Evolutionary conservation across 768 basidiomycete genomes (phyloP).

Genomic region (Royoungia palumana): DNA sequence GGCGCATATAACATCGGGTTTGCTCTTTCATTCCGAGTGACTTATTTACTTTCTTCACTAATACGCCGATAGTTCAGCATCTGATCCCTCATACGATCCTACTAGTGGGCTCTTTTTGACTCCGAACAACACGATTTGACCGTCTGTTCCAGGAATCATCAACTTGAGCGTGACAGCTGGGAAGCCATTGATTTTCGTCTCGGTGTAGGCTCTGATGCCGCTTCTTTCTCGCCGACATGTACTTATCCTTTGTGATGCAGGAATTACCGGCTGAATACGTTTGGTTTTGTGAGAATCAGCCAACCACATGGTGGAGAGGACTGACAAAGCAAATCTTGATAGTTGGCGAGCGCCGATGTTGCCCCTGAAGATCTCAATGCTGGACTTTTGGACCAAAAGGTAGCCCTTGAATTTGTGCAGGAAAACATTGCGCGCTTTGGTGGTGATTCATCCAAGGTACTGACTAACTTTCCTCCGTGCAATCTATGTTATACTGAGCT

Average conservation of each 20-base stretch:
- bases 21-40: neutral
- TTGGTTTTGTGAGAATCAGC: conserved; percentile 14
- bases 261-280: conserved; percentile 16
- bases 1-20: conserved; percentile 14
- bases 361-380: conserved; percentile 51
- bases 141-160: conserved; percentile 8
- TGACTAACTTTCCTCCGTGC: neutral
- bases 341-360: conserved; percentile 48
- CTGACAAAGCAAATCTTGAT: conserved; percentile 19
- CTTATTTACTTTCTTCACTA: neutral
- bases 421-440: conserved; percentile 66
- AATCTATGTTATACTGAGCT: neutral
- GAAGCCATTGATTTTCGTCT: conserved; percentile 19
- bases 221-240: neutral
- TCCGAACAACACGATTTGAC: neutral
- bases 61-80: conserved; percentile 11
- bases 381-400: conserved; percentile 58
- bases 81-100: conserved; percentile 15
- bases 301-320: neutral
- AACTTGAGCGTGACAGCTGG: conserved; percentile 1
- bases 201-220: conserved; percentile 4
- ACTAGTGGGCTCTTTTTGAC: conserved; percentile 4
- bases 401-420: conserved; percentile 57
- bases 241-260: conserved; percentile 1
- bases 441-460: conserved; percentile 54